phyloP scores from a whole-genome alignment of 1,284 basidiomycete species.

The Cutaneotrichosporon sp. region DNA sequence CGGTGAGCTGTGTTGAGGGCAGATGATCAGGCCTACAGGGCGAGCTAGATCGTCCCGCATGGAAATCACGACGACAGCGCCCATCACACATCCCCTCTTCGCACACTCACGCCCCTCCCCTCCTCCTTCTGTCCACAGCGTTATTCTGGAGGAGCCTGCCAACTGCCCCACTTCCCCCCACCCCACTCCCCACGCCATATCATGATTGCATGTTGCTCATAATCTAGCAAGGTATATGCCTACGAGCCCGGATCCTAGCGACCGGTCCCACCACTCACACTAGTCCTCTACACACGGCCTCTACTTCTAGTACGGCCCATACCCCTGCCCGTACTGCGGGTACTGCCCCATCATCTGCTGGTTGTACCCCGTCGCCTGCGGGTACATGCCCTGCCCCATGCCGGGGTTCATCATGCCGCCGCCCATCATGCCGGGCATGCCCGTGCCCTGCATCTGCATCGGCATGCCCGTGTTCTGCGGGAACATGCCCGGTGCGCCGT shows the following conservation, averaged over 20 bases:
- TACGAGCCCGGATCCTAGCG: neutral
- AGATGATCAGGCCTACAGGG: too few relatives aligned
- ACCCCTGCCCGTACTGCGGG: constrained; percentile 7
- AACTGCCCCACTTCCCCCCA: too few relatives aligned
- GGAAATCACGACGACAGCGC: too few relatives aligned
- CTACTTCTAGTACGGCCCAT: constrained; percentile 14
- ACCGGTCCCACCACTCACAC: neutral
- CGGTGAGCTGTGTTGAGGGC: too few relatives aligned
- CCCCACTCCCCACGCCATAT: too few relatives aligned
- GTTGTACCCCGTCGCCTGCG: constrained; percentile 44
- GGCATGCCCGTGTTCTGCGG: constrained; percentile 29
- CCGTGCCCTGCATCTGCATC: constrained; percentile 15
- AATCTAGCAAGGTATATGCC: neutral
- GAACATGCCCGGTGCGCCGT: constrained; percentile 42
- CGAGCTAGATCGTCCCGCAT: too few relatives aligned
- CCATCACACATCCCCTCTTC: too few relatives aligned
- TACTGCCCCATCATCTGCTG: constrained; percentile 35
- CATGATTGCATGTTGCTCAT: neutral
- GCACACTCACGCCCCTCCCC: too few relatives aligned
- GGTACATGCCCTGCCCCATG: constrained; percentile 26
- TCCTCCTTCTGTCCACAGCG: too few relatives aligned
- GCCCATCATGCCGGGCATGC: constrained; percentile 42
- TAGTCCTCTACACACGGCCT: too few relatives aligned
- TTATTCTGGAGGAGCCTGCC: too few relatives aligned
- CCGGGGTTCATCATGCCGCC: too few relatives aligned